These are phyloP conservation scores for Tetradesmus lagerheimii DNA, from an alignment of 139 green algal species.

Conservation along the genomic window DNA sequence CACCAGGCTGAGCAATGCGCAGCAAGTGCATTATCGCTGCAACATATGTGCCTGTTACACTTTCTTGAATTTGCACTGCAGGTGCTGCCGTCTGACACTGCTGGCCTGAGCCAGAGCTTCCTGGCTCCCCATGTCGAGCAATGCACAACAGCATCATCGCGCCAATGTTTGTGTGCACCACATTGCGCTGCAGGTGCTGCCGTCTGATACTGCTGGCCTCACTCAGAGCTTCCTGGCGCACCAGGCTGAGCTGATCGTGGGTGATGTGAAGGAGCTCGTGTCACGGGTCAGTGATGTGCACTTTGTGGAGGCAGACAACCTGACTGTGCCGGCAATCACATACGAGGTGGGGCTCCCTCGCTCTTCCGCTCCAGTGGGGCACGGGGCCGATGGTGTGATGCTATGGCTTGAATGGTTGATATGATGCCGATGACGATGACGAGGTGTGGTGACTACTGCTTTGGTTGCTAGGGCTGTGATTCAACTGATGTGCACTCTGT, in stretches of 20 bases:
- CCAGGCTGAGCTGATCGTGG: conserved; percentile 62
- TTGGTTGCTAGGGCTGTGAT: no score
- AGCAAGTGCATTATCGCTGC: no score
- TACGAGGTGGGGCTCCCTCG: conserved; percentile 94
- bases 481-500: conserved; percentile 83
- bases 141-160: not conserved
- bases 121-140: conserved; percentile 52
- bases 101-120: conserved; percentile 64
- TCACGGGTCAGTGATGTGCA: conserved; percentile 81
- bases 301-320: conserved; percentile 83
- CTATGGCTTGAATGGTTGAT: no score
- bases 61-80: conserved; percentile 23
- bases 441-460: no score
- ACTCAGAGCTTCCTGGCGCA: conserved; percentile 11
- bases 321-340: conserved; percentile 80
- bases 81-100: conserved; percentile 53
- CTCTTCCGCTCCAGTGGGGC: no score
- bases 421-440: no score
- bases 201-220: not conserved
- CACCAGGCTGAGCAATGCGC: no score
- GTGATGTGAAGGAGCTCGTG: conserved; percentile 89
- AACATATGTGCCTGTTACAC: no score
- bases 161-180: not conserved
- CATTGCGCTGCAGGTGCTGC: not conserved
- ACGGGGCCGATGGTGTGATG: no score